Evolutionary conservation across 148 eudicot genomes (phyloP), one percentile per base, ranked within the genome.

Genomic region (Rhododendron ferrugineum): DNA sequence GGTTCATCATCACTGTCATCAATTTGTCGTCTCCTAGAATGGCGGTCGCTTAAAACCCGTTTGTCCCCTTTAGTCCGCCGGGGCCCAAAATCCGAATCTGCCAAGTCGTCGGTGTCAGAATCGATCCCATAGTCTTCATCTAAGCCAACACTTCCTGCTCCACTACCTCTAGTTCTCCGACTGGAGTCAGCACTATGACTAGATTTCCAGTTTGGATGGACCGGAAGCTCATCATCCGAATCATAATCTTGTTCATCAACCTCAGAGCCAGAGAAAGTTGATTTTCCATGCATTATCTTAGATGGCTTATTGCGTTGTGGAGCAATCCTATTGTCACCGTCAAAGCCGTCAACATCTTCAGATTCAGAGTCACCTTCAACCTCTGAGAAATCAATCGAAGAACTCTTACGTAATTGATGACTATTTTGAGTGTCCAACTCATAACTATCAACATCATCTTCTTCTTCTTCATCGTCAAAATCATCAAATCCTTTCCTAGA

Each of bases 401-500:
- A 84, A 72, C 90, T 82, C 88, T 90, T 92, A 78, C 77, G 87
- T 74, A 36, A 87, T 81, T 85, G 85, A 72, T 83, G 85, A 87
- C 85, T 88, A 87, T 86, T 89, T 84, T 88, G 91, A 37, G 88
- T 85, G 46, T 93, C 99, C 78, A 95, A 44, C 89, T 96, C 99
- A 47, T 96, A 96, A 87, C 88, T 95, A 70, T 94, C 93, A 46
- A 95, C 60, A 87, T 92, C 92, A 84, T 95, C 97, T 79, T 91
- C 97, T 76, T 90, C 89, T 84, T 92, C 98, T 72, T 92, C 94
- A 88, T 96, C 99, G 52, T 93, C 95, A 89, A 96, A 96, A 92
- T 96, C 99, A 88, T 94, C 94, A 88, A 96, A 96, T 62, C 98
- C 99, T 22, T 81, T 64, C 26, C 89, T 86, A 34, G 89, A 85